Evolutionary conservation across 352 stramenopile genomes (phyloP).

Genomic region (Phytophthora citrophthora): DNA sequence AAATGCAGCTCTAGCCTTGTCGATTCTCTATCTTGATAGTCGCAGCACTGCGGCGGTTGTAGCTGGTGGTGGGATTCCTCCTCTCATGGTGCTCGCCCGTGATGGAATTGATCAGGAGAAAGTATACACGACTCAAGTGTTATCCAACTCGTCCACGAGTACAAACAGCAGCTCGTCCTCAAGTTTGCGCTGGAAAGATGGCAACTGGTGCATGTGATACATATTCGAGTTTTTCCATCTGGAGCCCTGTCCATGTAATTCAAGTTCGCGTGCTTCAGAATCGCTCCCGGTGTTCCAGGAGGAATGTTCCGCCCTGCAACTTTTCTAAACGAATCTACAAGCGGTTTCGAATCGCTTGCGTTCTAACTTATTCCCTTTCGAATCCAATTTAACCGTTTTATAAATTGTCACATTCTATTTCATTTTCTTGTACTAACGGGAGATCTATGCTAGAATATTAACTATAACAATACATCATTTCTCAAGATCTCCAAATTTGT

Average conservation of each 20-base stretch:
- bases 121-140: not conserved
- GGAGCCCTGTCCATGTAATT: conserved; percentile 4
- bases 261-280: conserved; percentile 7
- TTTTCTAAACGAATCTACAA: conserved; percentile 2
- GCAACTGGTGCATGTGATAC: not conserved
- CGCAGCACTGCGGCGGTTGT: not conserved
- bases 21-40: conserved; percentile 14
- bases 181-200: not conserved
- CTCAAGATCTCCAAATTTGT: not conserved
- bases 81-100: conserved; percentile 1
- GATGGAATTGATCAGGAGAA: not conserved
- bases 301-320: conserved; percentile 10
- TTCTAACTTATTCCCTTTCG: not conserved
- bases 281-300: not conserved
- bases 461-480: not conserved
- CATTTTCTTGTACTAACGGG: no score
- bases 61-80: conserved; percentile 1
- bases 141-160: conserved; percentile 3
- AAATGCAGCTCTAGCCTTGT: conserved; percentile 12
- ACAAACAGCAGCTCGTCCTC: not conserved
- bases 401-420: no score
- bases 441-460: not conserved
- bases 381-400: no score
- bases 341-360: not conserved
- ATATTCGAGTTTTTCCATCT: not conserved